Evolutionary conservation across 129 eudicot species (phyloP).

Genomic region (Tagetes erecta): DNA sequence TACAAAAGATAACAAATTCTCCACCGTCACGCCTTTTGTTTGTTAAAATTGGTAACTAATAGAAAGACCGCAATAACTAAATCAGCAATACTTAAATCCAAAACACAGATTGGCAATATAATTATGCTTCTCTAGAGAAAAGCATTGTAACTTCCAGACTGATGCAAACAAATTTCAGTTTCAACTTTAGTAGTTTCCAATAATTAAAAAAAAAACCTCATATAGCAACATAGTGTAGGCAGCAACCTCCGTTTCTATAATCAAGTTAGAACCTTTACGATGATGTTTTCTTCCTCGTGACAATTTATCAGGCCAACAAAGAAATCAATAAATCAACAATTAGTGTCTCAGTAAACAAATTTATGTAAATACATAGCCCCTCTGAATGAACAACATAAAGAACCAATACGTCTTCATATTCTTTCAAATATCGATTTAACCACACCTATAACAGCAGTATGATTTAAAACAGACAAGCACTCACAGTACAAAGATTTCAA

Average conservation of each 20-base stretch:
- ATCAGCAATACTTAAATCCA: not conserved
- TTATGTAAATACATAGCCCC: not conserved
- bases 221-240: not conserved
- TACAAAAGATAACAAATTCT: not conserved
- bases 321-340: not conserved
- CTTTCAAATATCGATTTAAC: not conserved
- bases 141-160: not conserved
- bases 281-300: not conserved
- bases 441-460: not conserved
- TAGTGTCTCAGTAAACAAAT: not conserved
- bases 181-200: not conserved
- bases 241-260: not conserved
- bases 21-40: conserved; percentile 11
- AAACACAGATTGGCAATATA: not conserved
- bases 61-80: not conserved
- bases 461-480: not conserved
- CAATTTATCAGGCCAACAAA: not conserved
- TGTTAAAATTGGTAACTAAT: conserved; percentile 3
- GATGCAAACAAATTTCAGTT: conserved; percentile 1
- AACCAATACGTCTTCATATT: conserved; percentile 8
- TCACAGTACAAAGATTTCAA: not conserved
- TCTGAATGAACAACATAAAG: not conserved
- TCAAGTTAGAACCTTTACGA: not conserved
- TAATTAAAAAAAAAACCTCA: not conserved
- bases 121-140: not conserved